Conservation (phyloP, 2,329 filamentous ascomycete genomes). For the Cladobotryum protrusum region DNA sequence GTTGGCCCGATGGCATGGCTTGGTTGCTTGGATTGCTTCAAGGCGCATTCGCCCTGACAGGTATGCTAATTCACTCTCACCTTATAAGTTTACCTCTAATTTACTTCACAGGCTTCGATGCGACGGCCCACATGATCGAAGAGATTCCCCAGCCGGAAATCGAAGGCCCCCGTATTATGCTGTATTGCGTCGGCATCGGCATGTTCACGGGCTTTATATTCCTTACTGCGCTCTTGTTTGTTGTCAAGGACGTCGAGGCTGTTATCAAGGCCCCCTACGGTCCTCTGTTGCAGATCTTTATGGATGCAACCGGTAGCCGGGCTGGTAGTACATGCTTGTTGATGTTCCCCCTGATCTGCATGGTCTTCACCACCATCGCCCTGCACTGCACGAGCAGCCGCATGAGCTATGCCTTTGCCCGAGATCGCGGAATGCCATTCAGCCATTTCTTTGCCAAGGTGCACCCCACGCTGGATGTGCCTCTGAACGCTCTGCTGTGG, state of each 20-base stretch:
- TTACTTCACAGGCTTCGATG: conserved; percentile 35
- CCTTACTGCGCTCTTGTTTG: conserved; percentile 57
- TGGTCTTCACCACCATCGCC: conserved; percentile 56
- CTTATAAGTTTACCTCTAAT: not conserved
- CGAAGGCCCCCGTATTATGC: conserved; percentile 60
- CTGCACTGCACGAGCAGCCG: conserved; percentile 62
- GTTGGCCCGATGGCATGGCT: conserved; percentile 62
- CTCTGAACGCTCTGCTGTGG: conserved; percentile 60
- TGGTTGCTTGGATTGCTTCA: conserved; percentile 51
- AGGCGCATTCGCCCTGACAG: conserved; percentile 42
- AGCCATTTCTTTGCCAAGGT: conserved; percentile 55
- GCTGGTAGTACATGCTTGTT: conserved; percentile 59
- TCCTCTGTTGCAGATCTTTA: conserved; percentile 57
- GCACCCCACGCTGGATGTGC: conserved; percentile 55
- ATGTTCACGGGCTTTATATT: conserved; percentile 59
- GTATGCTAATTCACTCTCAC: conserved; percentile 8
- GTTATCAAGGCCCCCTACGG: conserved; percentile 52
- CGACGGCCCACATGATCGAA: conserved; percentile 46
- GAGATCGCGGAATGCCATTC: conserved; percentile 62
- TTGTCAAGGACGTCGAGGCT: conserved; percentile 49
- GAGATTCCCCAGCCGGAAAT: conserved; percentile 53
- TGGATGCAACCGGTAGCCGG: conserved; percentile 55
- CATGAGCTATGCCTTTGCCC: conserved; percentile 61
- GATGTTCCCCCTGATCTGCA: conserved; percentile 60
- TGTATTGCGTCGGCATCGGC: conserved; percentile 58